Percentiles rank a stretch among this genome's conserved stretches.
These are phyloP conservation scores for Leccinum aurantiacum DNA, from an alignment of 768 basidiomycete species.

Conservation along the genomic window DNA sequence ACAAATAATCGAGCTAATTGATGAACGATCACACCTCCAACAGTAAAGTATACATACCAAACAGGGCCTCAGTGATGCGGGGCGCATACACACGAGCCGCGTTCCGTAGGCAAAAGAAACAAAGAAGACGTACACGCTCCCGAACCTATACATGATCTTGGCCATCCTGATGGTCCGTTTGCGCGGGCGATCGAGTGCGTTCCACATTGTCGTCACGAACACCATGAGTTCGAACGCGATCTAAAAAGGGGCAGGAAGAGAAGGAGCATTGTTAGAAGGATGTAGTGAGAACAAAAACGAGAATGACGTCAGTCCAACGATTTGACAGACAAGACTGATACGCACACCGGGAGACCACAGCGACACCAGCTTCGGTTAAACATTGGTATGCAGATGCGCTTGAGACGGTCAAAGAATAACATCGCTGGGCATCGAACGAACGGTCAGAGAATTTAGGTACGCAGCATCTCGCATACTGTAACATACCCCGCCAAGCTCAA, in stretches of 20 bases:
- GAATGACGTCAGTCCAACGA: not conserved
- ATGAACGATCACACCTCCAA: not conserved
- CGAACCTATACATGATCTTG: conserved; percentile 16
- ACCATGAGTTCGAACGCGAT: not conserved
- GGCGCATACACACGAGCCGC: not conserved
- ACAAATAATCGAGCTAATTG: not conserved
- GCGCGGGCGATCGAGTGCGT: too few relatives aligned
- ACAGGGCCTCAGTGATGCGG: conserved; percentile 17
- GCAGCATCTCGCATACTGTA: conserved; percentile 23
- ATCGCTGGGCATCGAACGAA: conserved; percentile 12
- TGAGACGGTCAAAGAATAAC: conserved; percentile 7
- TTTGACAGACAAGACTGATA: not conserved
- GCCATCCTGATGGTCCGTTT: conserved; percentile 13
- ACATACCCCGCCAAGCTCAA: conserved; percentile 27
- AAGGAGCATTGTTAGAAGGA: not conserved
- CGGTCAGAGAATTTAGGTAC: conserved; percentile 7
- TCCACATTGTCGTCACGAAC: too few relatives aligned
- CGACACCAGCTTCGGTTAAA: conserved; percentile 18
- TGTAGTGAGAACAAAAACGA: not conserved
- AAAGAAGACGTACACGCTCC: conserved; percentile 21
- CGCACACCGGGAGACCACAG: conserved; percentile 33
- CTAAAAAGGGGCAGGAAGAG: conserved; percentile 10
- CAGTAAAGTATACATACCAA: conserved; percentile 17
- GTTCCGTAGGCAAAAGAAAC: not conserved
- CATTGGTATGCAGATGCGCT: conserved; percentile 24